Base-by-base conservation (phyloP, 2,329 filamentous ascomycete genomes). In the Nigrospora oryzae region DNA sequence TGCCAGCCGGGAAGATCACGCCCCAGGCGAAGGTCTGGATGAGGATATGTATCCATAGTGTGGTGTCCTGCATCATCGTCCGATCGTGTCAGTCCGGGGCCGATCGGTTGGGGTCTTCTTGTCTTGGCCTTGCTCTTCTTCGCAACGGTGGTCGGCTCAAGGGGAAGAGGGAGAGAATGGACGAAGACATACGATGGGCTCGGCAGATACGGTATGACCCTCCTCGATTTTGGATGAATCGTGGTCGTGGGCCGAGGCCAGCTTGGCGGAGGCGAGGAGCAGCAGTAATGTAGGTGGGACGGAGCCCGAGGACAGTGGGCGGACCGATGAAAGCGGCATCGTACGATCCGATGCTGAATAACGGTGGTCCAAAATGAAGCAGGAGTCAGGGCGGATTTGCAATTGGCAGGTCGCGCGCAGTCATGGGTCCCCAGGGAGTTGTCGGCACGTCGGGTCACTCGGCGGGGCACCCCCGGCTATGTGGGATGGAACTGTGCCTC, bases 11-110 rank as follows among this genome's bases (percentile, higher is more conserved):
- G 59, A 95, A 97, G 47, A 97, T 79, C 54, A 98, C 74, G 49
- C 93, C 93, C 72, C 94, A 97, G 46, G 89, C 81, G 47, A 93
- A 60, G 63, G 83, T 84, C 74, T 95, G 90, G 38, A 95, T 66
- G 48, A 95, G 75, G 58, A 98, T 97, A 67, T 98, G 93, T 54
- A 84, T 75, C 93, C 93, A 98, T 79, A 98, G 67, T 57, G 82
- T 88, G 36, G 83, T 76, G 63, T 97, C 93, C 77, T 83, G 52
- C 23, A 53, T 38, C 19, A 36, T 34, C 12, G 23, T 28, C 23
- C 23, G 23, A 35, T 48, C n/a, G 17, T 30, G 55, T 74, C 50
- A 74, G 62, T 50, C 42, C 44, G 50, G 46, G 45, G 35, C 14
- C 38, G 46, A 46, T 50, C 46, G 49, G 47, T 19, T 13, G 36